Base-by-base conservation (phyloP, 352 stramenopile genomes). In the Sclerospora graminicola region DNA sequence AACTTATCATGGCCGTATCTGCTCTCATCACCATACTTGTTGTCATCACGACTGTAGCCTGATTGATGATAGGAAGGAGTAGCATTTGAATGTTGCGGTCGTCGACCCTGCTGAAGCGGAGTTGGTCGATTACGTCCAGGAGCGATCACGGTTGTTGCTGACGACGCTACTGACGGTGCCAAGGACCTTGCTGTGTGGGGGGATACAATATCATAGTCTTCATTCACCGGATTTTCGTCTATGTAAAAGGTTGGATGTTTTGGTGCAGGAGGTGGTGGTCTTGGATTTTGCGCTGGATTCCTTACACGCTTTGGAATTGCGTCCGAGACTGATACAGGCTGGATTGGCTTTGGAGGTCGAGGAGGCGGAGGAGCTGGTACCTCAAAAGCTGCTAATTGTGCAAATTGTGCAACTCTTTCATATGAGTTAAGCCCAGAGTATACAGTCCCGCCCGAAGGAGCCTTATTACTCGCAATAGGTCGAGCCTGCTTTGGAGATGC, bases 301-400 rank as follows among this genome's bases (percentile, higher is more conserved):
- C 45, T 37, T 15, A 36, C 45, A 55, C 45, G 27, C 31, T 64
- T 64, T 3, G 51, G 33, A 13, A 64, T 33, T 15, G 46, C 28
- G n/a, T 65, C 41, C 2, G 45, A 13, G 11, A 61, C 39, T 1
- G 37, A 37, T 10, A 61, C 51, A 10, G 56, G 33, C 16, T 65
- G 48, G 49, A 61, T 55, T 4, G 46, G 30, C 27, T 29, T 65
- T 8, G 57, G 51, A 26, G 55, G 51, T 41, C 51, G 31, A 36
- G 45, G 51, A 39, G 55, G 51, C 4, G 44, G 43, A 18, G 50
- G 55, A 6, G 50, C 32, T 6, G 51, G 56, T 36, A 51, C 51
- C 18, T 65, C 56, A 30, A 65, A 65, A 4, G 51, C 56, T 36
- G 56, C 56, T 34, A 62, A 23, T 7, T 62, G 56, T n/a, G 56